Evolutionary conservation across 2,329 filamentous ascomycete genomes (phyloP), one percentile per base, ranked within the genome.

Genomic region (Fusarium tjaetaba): DNA sequence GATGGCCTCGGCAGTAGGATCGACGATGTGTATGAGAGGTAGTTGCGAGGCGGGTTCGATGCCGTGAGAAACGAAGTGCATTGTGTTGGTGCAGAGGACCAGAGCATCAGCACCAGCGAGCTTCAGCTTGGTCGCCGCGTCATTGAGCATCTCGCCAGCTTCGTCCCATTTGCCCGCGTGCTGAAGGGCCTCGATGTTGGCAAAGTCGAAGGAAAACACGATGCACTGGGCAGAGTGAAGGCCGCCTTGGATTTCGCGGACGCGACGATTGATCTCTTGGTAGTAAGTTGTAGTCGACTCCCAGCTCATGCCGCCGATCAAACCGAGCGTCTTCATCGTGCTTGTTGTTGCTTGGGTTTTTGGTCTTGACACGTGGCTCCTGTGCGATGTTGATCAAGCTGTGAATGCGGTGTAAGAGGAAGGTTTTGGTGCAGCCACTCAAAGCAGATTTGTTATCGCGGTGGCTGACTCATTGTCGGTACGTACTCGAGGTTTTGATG

Each of bases 291-390:
- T 69, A 3, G 76, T 79, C 0, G 78, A 77, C 16, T 78, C 74
- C 73, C 73, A 78, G 51, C 72, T 79, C 76, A 78, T 79, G 20
- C 77, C 78, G 4, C 76, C 77, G 14, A 79, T 69, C 1, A 79
- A 34, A 4, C 78, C 77, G 4, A 78, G 51, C 1, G 77, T 78
- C 53, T 76, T 78, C 79, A 77, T 78, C 1, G 38, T 58, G 67
- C n/a, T 24, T 34, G 16, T 20, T n/a, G 2, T 16, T 53, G 14
- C 48, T 34, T 51, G 10, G 13, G 11, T 20, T n/a, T 30, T 15
- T 22, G 26, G 30, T 28, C 30, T 57, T n/a, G 18, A 28, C 14
- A 36, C 55, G 55, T 46, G 55, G 14, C 39, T 16, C 10, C 9
- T 57, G 14, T 14, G 18, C 7, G n/a, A 22, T 16, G 15, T 5